These are phyloP conservation scores for Ambrosia hybrid DNA, from an alignment of 140 eudicot species.

Conservation along the genomic window DNA sequence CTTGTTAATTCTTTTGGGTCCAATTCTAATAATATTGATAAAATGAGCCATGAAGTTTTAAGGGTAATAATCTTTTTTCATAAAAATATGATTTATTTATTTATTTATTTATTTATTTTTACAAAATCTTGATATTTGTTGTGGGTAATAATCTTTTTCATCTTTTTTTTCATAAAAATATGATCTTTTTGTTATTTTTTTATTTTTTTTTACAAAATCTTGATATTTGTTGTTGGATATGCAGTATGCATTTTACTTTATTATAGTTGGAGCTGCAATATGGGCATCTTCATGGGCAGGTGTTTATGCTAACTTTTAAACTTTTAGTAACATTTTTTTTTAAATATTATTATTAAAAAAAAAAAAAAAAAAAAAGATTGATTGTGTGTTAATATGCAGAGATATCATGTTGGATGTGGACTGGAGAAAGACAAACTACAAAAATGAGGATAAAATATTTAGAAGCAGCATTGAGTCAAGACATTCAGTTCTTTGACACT, in stretches of 20 bases:
- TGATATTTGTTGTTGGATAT: slow-evolving; percentile 18
- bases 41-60: slow-evolving; percentile 77
- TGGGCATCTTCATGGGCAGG: slow-evolving; percentile 99
- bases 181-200: neutral
- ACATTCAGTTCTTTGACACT: slow-evolving; percentile 80
- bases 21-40: slow-evolving; percentile 72
- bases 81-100: neutral
- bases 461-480: slow-evolving; percentile 83
- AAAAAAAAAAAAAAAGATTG: too few relatives aligned
- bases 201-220: neutral
- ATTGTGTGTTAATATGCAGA: slow-evolving; percentile 45
- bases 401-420: slow-evolving; percentile 98
- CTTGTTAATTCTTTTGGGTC: slow-evolving; percentile 94
- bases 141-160: neutral
- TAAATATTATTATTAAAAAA: neutral
- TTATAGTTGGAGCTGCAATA: slow-evolving; percentile 90
- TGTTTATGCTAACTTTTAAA: slow-evolving; percentile 15
- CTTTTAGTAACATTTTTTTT: neutral
- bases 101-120: slow-evolving; percentile 5
- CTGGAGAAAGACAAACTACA: slow-evolving; percentile 89
- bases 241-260: slow-evolving; percentile 96
- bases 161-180: neutral
- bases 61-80: slow-evolving; percentile 40
- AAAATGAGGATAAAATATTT: slow-evolving; percentile 82
- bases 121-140: neutral